phyloP scores from a whole-genome alignment of 257 asterid genomes.

The Datura wrightii region DNA sequence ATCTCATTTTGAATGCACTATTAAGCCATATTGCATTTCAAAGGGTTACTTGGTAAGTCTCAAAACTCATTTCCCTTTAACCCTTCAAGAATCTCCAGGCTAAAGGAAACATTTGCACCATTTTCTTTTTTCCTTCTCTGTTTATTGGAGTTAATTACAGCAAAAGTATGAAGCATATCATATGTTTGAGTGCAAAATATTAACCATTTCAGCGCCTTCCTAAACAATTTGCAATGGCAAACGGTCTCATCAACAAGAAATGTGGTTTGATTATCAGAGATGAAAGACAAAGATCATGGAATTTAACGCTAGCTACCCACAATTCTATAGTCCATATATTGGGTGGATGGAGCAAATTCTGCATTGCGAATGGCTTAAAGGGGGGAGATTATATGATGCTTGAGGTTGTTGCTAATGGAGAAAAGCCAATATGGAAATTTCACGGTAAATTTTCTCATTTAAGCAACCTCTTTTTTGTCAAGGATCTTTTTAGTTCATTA shows the following conservation, averaged over 20 bases:
- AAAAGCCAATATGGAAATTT: constrained; percentile 17
- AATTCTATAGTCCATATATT: not conserved
- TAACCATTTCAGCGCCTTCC: constrained; percentile 26
- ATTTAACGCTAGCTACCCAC: not conserved
- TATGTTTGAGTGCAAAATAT: constrained; percentile 4
- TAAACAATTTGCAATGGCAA: not conserved
- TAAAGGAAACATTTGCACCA: constrained; percentile 8
- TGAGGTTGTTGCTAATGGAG: constrained; percentile 24
- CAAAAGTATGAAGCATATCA: not conserved
- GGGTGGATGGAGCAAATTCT: not conserved
- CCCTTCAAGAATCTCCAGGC: not conserved
- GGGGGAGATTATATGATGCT: constrained; percentile 5
- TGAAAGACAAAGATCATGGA: not conserved
- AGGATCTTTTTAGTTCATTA: not conserved
- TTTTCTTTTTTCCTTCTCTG: constrained; percentile 1
- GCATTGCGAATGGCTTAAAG: not conserved
- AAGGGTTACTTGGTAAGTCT: constrained; percentile 26
- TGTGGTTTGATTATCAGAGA: constrained; percentile 14
- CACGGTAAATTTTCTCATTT: not conserved
- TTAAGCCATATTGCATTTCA: not conserved
- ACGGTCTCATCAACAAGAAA: constrained; percentile 27
- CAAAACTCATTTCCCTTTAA: not conserved
- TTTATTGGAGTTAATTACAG: not conserved
- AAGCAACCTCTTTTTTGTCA: not conserved
- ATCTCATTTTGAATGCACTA: constrained; percentile 4